Evolutionary conservation across 176 grass and related monocot species (phyloP).

Genomic region (Carex kokanica): DNA sequence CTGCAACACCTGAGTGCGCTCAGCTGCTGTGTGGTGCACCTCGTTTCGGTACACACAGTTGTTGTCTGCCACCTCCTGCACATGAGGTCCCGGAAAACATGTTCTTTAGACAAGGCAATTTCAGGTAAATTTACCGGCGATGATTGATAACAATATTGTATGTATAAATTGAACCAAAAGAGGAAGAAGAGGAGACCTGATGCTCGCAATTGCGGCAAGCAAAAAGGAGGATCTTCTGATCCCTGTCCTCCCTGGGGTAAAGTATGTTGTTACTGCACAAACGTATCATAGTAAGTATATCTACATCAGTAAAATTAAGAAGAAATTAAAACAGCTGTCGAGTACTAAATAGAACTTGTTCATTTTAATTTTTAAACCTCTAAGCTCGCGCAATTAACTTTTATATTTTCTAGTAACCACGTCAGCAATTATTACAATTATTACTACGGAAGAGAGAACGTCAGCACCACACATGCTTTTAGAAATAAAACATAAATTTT

Average conservation of each 20-base stretch:
- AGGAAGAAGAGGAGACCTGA: slow-evolving; percentile 27
- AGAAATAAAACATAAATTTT: too few species aligned
- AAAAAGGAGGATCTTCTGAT: slow-evolving; percentile 37
- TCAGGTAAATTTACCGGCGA: background rate
- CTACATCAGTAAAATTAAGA: too few species aligned
- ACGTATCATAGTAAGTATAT: background rate
- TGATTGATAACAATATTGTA: background rate
- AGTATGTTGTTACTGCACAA: slow-evolving; percentile 70
- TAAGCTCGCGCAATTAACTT: too few species aligned
- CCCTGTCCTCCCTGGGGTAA: slow-evolving; percentile 59
- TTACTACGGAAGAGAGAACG: too few species aligned
- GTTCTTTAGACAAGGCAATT: background rate
- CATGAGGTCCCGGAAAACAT: background rate
- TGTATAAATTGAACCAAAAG: slow-evolving; percentile 4
- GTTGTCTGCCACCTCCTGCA: slow-evolving; percentile 69
- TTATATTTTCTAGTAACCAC: too few species aligned
- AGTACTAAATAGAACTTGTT: too few species aligned
- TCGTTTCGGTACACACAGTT: slow-evolving; percentile 82
- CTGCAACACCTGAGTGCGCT: slow-evolving; percentile 84
- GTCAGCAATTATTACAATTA: too few species aligned
- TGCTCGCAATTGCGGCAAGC: slow-evolving; percentile 65
- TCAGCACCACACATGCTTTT: too few species aligned
- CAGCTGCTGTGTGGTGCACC: slow-evolving; percentile 63
- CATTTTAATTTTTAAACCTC: too few species aligned
- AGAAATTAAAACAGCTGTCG: too few species aligned